Evolutionary conservation across 495 filamentous ascomycete species (phyloP), one percentile per base, ranked within the genome.

Genomic region (Tuber borchii): DNA sequence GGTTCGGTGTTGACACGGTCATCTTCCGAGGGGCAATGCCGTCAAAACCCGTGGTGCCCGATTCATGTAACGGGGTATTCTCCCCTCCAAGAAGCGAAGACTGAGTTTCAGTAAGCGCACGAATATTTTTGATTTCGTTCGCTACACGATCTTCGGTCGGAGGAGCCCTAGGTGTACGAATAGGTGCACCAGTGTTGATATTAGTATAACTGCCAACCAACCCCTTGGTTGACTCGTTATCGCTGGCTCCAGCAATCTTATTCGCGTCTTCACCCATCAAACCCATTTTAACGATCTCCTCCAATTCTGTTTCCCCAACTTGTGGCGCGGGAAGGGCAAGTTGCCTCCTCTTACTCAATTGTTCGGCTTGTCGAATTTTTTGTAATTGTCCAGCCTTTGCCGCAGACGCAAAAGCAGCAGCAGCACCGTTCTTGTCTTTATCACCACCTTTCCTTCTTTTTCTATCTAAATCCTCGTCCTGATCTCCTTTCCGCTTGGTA

Each of bases 201-300:
- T 87, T 87, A 65, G 90, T 89, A 83, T 97, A 97, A 75, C 93
- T 93, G 72, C 92, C 93, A 43, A 97, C 87, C 12, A 98, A 86
- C 10, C 94, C 95, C 79, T 91, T 90, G 4, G 95, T 95, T 73
- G 91, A 91, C 76, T 93, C 91, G 71, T 93, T 93, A 76, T 97
- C 94, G 82, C 93, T 92, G 70, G 90, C 90, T 17, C 89, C 89
- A 37, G 91, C 92, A 82, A 92, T 83, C 71, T 87, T 86, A 81
- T 90, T 93, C n/a, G 94, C 95, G 76, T 91, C 91, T 78, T 97
- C 93, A 48, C 93, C 95, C 71, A 93, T 89, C 90, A 97, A 91
- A 42, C 95, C 96, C 93, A 97, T 96, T 84, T 99, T 99, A 69
- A 99, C 94, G 82, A 99, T 97, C 81, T 97, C 94, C 83, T 99